phyloP scores from a whole-genome alignment of 75 land plant genomes.

The Selaginella tamariscina region DNA sequence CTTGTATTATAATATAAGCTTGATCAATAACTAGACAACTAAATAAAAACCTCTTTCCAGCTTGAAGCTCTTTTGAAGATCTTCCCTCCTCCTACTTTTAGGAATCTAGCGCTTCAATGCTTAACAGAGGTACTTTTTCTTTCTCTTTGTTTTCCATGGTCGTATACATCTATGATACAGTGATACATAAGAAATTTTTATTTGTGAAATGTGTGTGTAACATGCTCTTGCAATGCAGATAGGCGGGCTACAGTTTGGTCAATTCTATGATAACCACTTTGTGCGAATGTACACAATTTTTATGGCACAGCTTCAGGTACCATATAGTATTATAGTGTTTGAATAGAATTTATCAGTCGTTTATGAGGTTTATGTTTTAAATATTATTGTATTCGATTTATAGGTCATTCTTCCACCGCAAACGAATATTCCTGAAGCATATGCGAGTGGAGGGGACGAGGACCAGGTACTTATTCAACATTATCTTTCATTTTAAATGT shows the following conservation, averaged over 20 bases:
- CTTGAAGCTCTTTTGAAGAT: slow-evolving; percentile 77
- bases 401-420: slow-evolving; percentile 69
- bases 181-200: no score
- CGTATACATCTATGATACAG: no score
- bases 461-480: slow-evolving; percentile 58
- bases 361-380: no score
- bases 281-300: slow-evolving; percentile 82
- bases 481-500: not conserved
- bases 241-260: slow-evolving; percentile 76
- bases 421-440: slow-evolving; percentile 82
- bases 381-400: no score
- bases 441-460: slow-evolving; percentile 74
- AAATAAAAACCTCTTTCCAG: slow-evolving; percentile 21
- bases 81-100: slow-evolving; percentile 63
- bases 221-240: slow-evolving; percentile 35
- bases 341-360: not conserved
- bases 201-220: no score
- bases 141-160: not conserved
- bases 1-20: not conserved
- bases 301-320: slow-evolving; percentile 87
- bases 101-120: slow-evolving; percentile 87
- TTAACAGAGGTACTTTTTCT: slow-evolving; percentile 65
- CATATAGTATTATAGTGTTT: not conserved
- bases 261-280: slow-evolving; percentile 76
- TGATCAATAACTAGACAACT: not conserved